Percentiles rank a stretch among this genome's conserved stretches.
These are phyloP conservation scores for Sequoiadendron giganteum DNA, from an alignment of 75 land plant species.

Conservation along the genomic window DNA sequence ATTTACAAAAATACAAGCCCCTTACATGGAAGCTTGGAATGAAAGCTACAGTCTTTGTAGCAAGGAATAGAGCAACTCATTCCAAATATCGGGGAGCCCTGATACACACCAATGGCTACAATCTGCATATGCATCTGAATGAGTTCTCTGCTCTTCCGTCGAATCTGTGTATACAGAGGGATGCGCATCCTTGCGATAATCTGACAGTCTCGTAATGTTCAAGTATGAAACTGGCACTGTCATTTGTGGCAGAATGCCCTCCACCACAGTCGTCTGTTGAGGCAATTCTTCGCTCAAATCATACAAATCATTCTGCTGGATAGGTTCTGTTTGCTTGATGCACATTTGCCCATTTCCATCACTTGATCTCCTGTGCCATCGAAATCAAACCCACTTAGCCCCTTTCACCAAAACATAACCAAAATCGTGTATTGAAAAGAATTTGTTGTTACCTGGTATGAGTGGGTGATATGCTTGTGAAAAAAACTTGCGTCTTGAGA, in stretches of 20 bases:
- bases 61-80: neutral
- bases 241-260: neutral
- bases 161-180: neutral
- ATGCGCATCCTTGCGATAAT: neutral
- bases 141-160: neutral
- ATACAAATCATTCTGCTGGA: neutral
- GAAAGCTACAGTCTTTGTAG: neutral
- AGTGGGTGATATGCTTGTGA: constrained; percentile 58
- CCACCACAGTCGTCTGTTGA: neutral
- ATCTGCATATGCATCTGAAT: neutral
- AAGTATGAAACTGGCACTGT: neutral
- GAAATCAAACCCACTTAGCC: neutral
- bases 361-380: neutral
- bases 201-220: neutral
- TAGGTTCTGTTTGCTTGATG: neutral
- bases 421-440: neutral
- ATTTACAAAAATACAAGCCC: too few species aligned
- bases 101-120: constrained; percentile 11
- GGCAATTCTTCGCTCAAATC: neutral
- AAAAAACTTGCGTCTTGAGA: constrained; percentile 45
- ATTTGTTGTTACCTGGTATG: constrained; percentile 22
- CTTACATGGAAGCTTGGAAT: too few species aligned
- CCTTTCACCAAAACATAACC: neutral
- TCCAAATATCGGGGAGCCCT: constrained; percentile 7
- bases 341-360: neutral